Evolutionary conservation across 108 stramenopile genomes (phyloP).

Genomic region (Cyclostephanos tholiformis): DNA sequence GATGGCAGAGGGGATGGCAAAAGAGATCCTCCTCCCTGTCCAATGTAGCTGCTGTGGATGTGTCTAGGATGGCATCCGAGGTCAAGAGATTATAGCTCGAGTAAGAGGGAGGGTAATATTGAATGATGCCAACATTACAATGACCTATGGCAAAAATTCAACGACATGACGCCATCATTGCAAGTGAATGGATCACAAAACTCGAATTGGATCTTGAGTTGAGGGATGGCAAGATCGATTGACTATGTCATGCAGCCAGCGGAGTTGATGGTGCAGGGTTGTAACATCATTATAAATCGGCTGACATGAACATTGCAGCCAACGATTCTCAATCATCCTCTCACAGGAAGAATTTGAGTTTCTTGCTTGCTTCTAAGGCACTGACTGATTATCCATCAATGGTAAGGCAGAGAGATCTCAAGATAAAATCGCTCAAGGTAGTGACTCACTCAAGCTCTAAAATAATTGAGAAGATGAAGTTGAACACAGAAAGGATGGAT

Average conservation of each 20-base stretch:
- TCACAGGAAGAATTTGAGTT: not conserved
- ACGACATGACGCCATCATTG: constrained; percentile 9
- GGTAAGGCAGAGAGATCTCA: constrained; percentile 29
- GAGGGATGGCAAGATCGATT: not conserved
- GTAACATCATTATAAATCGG: not conserved
- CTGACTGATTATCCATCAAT: constrained; percentile 8
- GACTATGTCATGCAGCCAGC: not conserved
- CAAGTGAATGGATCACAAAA: constrained; percentile 13
- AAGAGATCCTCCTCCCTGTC: too few relatives aligned
- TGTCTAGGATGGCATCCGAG: too few relatives aligned
- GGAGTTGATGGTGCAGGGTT: too few relatives aligned
- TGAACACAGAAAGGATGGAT: constrained; percentile 33
- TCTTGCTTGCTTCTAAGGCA: not conserved
- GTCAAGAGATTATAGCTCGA: too few relatives aligned
- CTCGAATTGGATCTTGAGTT: constrained; percentile 17
- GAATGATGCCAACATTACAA: too few relatives aligned
- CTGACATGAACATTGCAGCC: not conserved
- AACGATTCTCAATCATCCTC: not conserved
- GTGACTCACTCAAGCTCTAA: constrained; percentile 29
- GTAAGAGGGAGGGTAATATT: too few relatives aligned
- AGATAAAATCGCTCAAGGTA: constrained; percentile 23
- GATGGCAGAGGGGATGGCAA: too few relatives aligned
- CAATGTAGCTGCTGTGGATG: too few relatives aligned
- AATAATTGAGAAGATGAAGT: constrained; percentile 31
- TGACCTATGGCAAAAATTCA: constrained; percentile 15